phyloP scores from a whole-genome alignment of 192 early-diverging fungal genomes.

The Polychytrium aggregatum region DNA sequence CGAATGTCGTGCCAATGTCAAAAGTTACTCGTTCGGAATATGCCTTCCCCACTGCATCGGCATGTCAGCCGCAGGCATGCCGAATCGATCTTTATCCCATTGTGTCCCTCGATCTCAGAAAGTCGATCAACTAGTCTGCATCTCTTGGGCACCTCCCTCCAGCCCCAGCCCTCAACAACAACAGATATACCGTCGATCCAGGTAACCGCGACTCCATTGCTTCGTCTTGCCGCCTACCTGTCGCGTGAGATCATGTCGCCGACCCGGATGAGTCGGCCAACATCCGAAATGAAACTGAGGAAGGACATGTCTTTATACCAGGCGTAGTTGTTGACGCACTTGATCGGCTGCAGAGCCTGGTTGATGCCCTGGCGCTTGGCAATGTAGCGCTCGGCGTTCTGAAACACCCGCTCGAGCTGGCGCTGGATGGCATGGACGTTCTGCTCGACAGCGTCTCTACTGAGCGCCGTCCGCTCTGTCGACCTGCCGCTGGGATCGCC shows the following conservation, averaged over 20 bases:
- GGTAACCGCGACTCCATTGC: too few species aligned
- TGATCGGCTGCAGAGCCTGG: conserved; percentile 23
- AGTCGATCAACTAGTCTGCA: background rate
- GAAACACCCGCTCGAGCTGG: conserved; percentile 66
- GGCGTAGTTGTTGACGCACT: conserved; percentile 65
- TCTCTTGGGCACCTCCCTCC: too few species aligned
- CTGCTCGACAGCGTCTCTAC: conserved; percentile 29
- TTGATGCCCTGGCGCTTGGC: background rate
- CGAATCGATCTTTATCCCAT: too few species aligned
- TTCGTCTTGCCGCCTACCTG: conserved; percentile 51
- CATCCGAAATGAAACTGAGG: conserved; percentile 61
- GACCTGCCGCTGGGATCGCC: conserved; percentile 86
- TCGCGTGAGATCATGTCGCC: conserved; percentile 78
- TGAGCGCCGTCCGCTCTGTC: conserved; percentile 66
- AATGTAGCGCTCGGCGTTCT: conserved; percentile 14
- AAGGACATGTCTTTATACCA: conserved; percentile 70
- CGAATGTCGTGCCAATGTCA: too few species aligned
- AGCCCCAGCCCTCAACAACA: too few species aligned
- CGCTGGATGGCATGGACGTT: conserved; percentile 59
- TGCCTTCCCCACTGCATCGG: too few species aligned
- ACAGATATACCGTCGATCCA: too few species aligned
- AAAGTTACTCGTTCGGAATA: too few species aligned
- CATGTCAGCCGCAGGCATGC: too few species aligned
- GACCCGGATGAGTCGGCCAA: conserved; percentile 73
- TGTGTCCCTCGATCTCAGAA: background rate